Conservation (phyloP, 306 rosid species). For the Boehmeria nivea region DNA sequence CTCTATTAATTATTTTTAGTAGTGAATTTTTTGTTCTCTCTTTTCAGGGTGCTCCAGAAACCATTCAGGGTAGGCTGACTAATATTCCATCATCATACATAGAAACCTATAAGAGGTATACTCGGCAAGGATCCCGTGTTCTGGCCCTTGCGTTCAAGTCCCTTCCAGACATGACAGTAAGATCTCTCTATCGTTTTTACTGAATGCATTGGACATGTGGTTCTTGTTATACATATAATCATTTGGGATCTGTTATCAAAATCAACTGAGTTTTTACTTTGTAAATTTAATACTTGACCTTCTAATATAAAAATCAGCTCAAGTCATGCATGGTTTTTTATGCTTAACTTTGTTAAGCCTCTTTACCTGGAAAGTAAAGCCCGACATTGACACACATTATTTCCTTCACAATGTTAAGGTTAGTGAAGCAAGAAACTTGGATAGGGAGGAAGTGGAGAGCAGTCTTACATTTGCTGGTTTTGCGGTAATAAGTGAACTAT, state of each 20-base stretch:
- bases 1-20: neutral
- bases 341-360: too few species aligned
- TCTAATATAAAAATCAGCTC: too few species aligned
- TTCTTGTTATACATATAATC: neutral
- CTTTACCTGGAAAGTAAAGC: too few species aligned
- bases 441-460: constrained; percentile 89
- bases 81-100: constrained; percentile 72
- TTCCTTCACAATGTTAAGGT: constrained; percentile 54
- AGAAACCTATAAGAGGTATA: constrained; percentile 80
- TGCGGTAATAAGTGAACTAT: constrained; percentile 55
- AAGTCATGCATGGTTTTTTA: too few species aligned
- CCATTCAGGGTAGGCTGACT: constrained; percentile 80
- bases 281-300: too few species aligned
- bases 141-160: constrained; percentile 95
- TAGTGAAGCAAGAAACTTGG: constrained; percentile 98
- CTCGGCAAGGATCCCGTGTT: constrained; percentile 98
- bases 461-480: constrained; percentile 87
- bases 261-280: too few species aligned
- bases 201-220: neutral
- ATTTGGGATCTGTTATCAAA: too few species aligned
- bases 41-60: constrained; percentile 97
- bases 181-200: constrained; percentile 24
- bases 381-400: neutral
- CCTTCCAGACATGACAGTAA: constrained; percentile 93
- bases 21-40: neutral